Base-by-base conservation (phyloP, 2,329 filamentous ascomycete species). In the Endocalyx cinctus region DNA sequence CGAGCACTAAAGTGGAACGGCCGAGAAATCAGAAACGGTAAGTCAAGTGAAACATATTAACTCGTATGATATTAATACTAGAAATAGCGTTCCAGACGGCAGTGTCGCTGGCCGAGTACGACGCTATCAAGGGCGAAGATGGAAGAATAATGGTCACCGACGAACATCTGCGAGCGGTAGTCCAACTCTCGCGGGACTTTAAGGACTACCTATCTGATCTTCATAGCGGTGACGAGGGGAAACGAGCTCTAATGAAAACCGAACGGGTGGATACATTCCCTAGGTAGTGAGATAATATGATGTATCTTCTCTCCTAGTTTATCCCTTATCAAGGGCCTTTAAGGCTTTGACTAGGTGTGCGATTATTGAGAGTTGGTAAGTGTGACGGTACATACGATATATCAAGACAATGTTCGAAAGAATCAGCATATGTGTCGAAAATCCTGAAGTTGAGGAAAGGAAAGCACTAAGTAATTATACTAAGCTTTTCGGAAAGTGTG, bases 81-180 rank as follows among this genome's bases (percentile, higher is more conserved):
- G n/a, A 3, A 12, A 15, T 13, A 48, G 45, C 43, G 5, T 52
- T 60, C 20, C 55, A 60, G 34, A 57, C 51, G 0, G 57, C 55
- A 1, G 53, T 60, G 0, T 51, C 56, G 1, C 37, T 60, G 2
- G 41, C 43, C 3, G 52, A 54, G 20, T 30, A 58, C 25, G 59
- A 61, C 17, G 54, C 54, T 7, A 48, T 45, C 10, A 56, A 57
- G 16, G 48, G 46, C 3, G 49, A 51, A 6, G 47, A 51, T 10
- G 49, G 50, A 4, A 53, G 42, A 19, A 40, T 50, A 2, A 14
- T 42, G 3, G 38, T 55, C 3, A 55, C 34, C 5, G 43, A 55
- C 13, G 41, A 47, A 1, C 54, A 59, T 16, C 35, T 58, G 4
- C 38, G 40, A 18, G 43, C 51, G 2, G 47, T 54, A 6, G 38